Evolutionary conservation across 1,284 basidiomycete genomes (phyloP), one percentile per base, ranked within the genome.

Genomic region (Ceratobasidium sp.): DNA sequence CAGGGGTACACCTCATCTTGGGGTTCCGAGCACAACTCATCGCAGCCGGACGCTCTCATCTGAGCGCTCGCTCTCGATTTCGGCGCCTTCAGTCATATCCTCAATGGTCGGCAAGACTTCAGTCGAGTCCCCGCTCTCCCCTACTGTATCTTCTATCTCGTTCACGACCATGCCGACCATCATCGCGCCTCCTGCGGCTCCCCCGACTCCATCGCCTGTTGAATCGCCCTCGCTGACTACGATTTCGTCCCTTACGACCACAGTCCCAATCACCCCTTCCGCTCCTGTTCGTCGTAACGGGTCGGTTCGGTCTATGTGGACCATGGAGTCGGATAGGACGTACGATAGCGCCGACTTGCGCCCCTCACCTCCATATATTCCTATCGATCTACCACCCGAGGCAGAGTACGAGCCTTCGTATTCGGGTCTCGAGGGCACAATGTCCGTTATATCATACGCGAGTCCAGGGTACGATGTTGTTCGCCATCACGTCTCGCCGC

Each of bases 331-430:
- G n/a, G 76, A 79, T 29, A 80, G 85, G 9, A 91, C 92, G 0
- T 94, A 91, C 78, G 91, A 93, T 46, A 92, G 91, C 0, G 90
- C 90, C 0, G 83, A 91, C 19, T 84, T 94, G 29, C 85, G 85
- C 11, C 90, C 92, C 0, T 92, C 91, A 0, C 91, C 91, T 29
- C 90, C 91, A 2, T 32, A 51, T 34, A 52, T 49, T n/a, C 17
- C 37, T 1, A 19, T 76, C 29, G 74, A 76, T 22, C 34, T 76
- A 25, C 74, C 74, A 34, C n/a, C 22, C 15, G 62, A 37, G 32
- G 25, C 54, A 7, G 65, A 76, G 40, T 76, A 76, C 19, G 62
- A 67, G 56, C 74, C 74, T 9, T 65, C 74, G n/a, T 76, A 59
- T 49, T 76, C 65, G 19, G 54, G 43, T 46, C 43, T 76, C 9